Evolutionary conservation across 2,329 filamentous ascomycete genomes (phyloP).

Genomic region (Plectosphaerella plurivora): DNA sequence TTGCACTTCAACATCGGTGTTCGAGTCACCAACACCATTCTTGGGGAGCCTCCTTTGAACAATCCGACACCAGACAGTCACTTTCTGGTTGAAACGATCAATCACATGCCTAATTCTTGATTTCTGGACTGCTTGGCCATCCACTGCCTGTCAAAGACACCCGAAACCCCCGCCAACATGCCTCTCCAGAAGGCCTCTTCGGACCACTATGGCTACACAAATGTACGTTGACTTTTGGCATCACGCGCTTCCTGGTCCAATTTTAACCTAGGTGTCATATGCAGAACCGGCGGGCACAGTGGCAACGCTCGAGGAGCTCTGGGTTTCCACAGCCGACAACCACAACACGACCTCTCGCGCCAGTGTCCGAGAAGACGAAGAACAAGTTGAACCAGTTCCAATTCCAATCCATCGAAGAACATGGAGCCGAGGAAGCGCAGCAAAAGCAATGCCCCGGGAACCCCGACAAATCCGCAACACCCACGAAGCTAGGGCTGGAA

Average conservation of each 20-base stretch:
- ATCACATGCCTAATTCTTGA: no score
- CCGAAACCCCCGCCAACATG: slow-evolving; percentile 14
- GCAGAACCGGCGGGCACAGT: slow-evolving; percentile 32
- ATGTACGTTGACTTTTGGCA: neutral
- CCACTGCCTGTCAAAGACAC: no score
- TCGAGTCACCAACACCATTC: no score
- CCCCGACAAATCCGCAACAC: neutral
- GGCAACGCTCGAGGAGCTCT: slow-evolving; percentile 48
- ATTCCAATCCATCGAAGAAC: slow-evolving; percentile 36
- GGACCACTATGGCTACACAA: slow-evolving; percentile 13
- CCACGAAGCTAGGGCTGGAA: neutral
- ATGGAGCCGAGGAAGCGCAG: slow-evolving; percentile 14
- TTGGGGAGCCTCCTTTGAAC: no score
- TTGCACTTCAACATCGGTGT: no score
- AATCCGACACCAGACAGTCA: no score
- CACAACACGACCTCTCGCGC: slow-evolving; percentile 32
- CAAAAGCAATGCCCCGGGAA: slow-evolving; percentile 15
- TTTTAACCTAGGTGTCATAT: neutral
- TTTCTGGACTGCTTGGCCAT: no score
- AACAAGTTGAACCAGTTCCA: slow-evolving; percentile 56
- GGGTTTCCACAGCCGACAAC: slow-evolving; percentile 3
- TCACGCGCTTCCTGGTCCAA: neutral
- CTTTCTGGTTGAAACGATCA: no score
- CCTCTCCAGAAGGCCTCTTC: slow-evolving; percentile 38
- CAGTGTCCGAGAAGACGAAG: slow-evolving; percentile 55